Evolutionary conservation across 2,329 filamentous ascomycete species (phyloP), one percentile per base, ranked within the genome.

Genomic region (Aureobasidium sp.): DNA sequence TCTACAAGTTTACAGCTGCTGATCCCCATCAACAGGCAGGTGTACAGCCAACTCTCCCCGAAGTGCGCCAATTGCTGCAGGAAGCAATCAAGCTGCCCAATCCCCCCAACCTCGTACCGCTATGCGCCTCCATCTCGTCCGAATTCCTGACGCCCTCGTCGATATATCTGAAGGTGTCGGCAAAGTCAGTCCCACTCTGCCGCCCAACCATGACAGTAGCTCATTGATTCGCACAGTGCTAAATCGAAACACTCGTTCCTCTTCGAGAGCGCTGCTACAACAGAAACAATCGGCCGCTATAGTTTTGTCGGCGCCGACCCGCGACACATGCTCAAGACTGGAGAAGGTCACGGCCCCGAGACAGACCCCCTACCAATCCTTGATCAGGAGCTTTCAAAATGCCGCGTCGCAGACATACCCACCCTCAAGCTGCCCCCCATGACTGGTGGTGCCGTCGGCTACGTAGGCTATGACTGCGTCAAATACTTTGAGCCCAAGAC

Each of bases 401-500:
- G 87, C 74, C 84, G 90, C 29, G 90, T 97, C 65, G 89, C 91
- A 37, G 84, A 89, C 44, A 85, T 99, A 3, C 92, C 94, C 0
- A 90, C 87, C 0, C 78, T 97, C 70, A 84, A 84, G 69, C 82
- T 99, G 41, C 94, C 94, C 57, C 89, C 90, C 29, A 79, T 99
- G 77, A 90, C 90, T 0, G 94, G 92, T 44, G 94, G 94, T 55
- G 94, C 92, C 14, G 91, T 99, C 70, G 94, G 94, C 64, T 99
- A 97, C 74, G 91, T 97, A 6, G 92, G 92, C 59, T 99, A 99
- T 72, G 94, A 99, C 74, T 99, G 94, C 75, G 90, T 99, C 70
- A 87, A 88, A 71, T 97, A 97, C 77, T 99, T 99, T 69, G 94
- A 99, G 80, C 94, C 94, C 65, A 95, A 92, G 82, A 97, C 94